Evolutionary conservation across 306 rosid species (phyloP), one percentile per base, ranked within the genome.

Genomic region (Vicia faba): DNA sequence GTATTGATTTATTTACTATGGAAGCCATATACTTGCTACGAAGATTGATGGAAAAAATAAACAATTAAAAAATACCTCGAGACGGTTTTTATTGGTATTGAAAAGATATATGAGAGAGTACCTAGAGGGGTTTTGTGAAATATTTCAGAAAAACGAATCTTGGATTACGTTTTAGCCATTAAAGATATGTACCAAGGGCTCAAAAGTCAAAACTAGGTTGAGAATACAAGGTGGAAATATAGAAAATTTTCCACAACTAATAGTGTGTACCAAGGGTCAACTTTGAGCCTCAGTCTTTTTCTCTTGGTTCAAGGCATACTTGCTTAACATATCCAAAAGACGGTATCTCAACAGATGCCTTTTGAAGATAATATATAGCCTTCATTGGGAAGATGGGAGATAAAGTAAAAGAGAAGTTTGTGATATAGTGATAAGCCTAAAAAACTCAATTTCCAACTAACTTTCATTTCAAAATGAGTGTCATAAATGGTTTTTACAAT

Each of bases 261-360:
- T 9, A 59, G 46, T 59, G 64, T 15, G 64, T 16, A 35, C 44
- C 46, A 59, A 35, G 45, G 46, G 64, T 59, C 64, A 59, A 59
- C 64, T 29, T 35, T 59, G 26, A 16, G 23, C 12, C 45, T 59
- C 18, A 4, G n/a, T 33, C 18, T 59, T 59, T 35, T 33, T 59
- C 28, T 35, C 45, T 59, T 15, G 45, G 43, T 15, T 59, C 64
- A 31, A 15, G 25, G 36, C 44, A 15, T 59, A 9, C 44, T 58
- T 59, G 25, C 44, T 15, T 35, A 59, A 35, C 29, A 35, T 35
- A 59, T 59, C 46, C 64, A 59, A 15, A 33, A 33, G 45, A 59
- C 16, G 44, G 41, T 59, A 59, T 59, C 64, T 33, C n/a, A 23
- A 11, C 26, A 16, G 9, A 59, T 33, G 64, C 28, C 64, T 59